Evolutionary conservation across 176 grass and related monocot species (phyloP), one percentile per base, ranked within the genome.

Genomic region (Olyra latifolia): DNA sequence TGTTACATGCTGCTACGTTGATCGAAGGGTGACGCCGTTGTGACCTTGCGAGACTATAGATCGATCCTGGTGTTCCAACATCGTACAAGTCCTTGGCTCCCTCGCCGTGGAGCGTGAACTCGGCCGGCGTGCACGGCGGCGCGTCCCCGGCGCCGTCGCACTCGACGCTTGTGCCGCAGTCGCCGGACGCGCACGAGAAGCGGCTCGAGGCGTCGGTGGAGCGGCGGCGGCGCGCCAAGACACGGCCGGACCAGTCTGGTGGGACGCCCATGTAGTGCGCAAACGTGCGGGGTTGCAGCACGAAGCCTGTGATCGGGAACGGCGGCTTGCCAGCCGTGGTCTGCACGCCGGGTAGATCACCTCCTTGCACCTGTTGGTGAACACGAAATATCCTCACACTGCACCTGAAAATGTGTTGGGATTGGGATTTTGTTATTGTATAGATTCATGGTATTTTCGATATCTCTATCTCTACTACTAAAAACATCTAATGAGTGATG

Each of bases 81-180:
- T 94, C 85, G 73, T 86, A 94, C 68, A 88, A 91, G 62, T 94
- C 88, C 60, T 75, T 82, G 27, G 74, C 85, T 0, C 17, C 50
- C 40, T 11, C 6, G 13, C 82, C 85, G 53, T 58, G 47, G 47
- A 94, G 80, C 20, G 88, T 91, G 78, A 94, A 88, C 77, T 94
- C 85, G 4, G 52, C 69, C 10, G 91, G 88, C 41, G 82, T 91
- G 47, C 50, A 20, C 20, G 91, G 91, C 29, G 82, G 62, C 11
- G 0, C 62, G 16, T 50, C 50, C 5, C 81, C 78, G 5, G 78
- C 48, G 49, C 82, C 75, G 50, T 71, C 27, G 91, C 91, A 93
- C n/a, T 52, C 41, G 0, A 69, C 27, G 23, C 82, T 76, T 0
- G 67, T 70, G 67, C 66, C 87, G 58, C 87, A 87, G 60, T 90